Evolutionary conservation across 495 filamentous ascomycete species (phyloP).

Genomic region (Penicillium daleae): DNA sequence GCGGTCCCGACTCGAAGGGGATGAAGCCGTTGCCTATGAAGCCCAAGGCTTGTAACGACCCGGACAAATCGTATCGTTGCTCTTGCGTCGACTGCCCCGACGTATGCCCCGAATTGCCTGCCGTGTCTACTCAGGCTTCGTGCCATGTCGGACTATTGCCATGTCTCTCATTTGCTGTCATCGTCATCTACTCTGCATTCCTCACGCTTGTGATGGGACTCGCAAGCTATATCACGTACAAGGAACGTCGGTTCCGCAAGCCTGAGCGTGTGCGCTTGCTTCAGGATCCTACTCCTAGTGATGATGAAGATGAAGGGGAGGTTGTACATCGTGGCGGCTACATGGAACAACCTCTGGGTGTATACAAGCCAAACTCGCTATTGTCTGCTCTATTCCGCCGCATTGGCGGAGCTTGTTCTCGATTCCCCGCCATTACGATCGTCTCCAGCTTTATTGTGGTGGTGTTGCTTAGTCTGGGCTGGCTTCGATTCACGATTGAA

Average conservation of each 20-base stretch:
- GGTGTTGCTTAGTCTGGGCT: slow-evolving; percentile 77
- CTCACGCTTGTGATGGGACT: slow-evolving; percentile 68
- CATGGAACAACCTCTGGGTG: slow-evolving; percentile 65
- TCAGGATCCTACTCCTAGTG: slow-evolving; percentile 78
- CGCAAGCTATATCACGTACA: slow-evolving; percentile 74
- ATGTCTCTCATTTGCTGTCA: slow-evolving; percentile 89
- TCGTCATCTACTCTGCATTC: slow-evolving; percentile 80
- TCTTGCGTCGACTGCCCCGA: slow-evolving; percentile 90
- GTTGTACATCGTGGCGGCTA: slow-evolving; percentile 72
- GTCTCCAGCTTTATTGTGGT: slow-evolving; percentile 69
- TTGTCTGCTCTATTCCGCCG: slow-evolving; percentile 78
- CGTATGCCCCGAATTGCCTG: slow-evolving; percentile 79
- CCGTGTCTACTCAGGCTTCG: slow-evolving; percentile 62
- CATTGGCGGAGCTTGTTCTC: slow-evolving; percentile 81
- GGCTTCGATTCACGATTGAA: slow-evolving; percentile 84
- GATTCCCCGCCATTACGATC: slow-evolving; percentile 85
- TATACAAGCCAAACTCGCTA: slow-evolving; percentile 77
- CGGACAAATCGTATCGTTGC: slow-evolving; percentile 82
- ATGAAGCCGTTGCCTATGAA: slow-evolving; percentile 69
- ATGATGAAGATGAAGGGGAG: slow-evolving; percentile 84
- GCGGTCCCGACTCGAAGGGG: slow-evolving; percentile 50
- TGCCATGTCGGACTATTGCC: slow-evolving; percentile 87
- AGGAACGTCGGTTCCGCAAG: slow-evolving; percentile 69
- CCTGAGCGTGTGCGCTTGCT: slow-evolving; percentile 83
- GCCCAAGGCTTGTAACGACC: slow-evolving; percentile 84